Percentiles rank a stretch among this genome's conserved stretches.
Conservation (phyloP, 106 monocot species). For the Acorus calamus region DNA sequence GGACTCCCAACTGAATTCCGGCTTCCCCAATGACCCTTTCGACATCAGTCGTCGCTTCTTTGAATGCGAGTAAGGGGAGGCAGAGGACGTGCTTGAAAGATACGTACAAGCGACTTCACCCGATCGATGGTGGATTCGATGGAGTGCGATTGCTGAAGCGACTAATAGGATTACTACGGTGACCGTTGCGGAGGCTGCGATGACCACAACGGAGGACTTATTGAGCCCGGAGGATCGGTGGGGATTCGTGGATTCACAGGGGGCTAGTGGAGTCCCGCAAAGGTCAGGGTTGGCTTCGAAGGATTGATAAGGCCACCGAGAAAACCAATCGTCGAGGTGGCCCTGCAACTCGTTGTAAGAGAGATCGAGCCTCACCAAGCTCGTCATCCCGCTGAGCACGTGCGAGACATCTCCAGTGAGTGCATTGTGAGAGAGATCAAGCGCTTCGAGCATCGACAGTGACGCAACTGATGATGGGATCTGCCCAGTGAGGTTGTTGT, state of each 20-base stretch:
- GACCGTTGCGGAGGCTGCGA: conserved; percentile 46
- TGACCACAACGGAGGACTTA: conserved; percentile 33
- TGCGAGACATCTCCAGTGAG: conserved; percentile 45
- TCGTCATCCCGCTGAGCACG: conserved; percentile 56
- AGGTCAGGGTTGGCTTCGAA: conserved; percentile 51
- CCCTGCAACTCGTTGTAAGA: conserved; percentile 64
- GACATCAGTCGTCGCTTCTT: conserved; percentile 28
- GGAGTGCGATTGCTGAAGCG: conserved; percentile 3
- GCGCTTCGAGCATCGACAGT: conserved; percentile 68
- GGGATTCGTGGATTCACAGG: conserved; percentile 16
- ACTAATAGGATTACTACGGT: conserved; percentile 26
- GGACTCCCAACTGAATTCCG: conserved; percentile 71
- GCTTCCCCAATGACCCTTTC: conserved; percentile 33
- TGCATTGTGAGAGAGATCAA: conserved; percentile 72
- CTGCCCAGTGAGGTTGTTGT: conserved; percentile 51
- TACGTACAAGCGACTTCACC: conserved; percentile 52
- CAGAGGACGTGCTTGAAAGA: conserved; percentile 34
- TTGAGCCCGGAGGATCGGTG: conserved; percentile 13
- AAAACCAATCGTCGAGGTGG: conserved; percentile 27
- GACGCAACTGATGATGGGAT: conserved; percentile 51
- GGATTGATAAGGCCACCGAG: conserved; percentile 45
- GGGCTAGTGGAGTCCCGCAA: conserved; percentile 48
- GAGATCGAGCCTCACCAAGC: conserved; percentile 63
- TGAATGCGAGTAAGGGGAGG: neutral
- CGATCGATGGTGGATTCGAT: conserved; percentile 8